A percentile compares a stretch with the other conserved stretches of the same genome.
These are phyloP conservation scores for Podaxis sp. DNA, from an alignment of 768 basidiomycete genomes.

Conservation along the genomic window DNA sequence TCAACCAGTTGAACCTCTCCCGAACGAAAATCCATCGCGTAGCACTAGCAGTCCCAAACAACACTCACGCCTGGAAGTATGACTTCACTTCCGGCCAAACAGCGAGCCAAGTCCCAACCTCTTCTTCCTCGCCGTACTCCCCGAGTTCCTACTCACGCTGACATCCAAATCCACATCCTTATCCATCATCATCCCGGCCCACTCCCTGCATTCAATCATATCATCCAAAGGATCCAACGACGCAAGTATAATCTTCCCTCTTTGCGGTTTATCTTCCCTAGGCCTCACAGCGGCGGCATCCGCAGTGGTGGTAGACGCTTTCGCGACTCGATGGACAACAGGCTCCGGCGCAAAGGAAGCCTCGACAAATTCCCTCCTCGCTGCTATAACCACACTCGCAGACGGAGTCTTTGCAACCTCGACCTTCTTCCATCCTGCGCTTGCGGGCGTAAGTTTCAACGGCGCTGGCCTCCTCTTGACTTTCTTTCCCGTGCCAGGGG, in stretches of 20 bases:
- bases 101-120: constrained; percentile 6
- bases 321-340: constrained; percentile 2
- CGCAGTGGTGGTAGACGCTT: not conserved
- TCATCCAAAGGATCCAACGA: constrained; percentile 10
- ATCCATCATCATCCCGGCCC: constrained; percentile 8
- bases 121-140: constrained; percentile 11
- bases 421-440: constrained; percentile 8
- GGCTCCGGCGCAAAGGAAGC: constrained; percentile 31
- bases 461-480: constrained; percentile 38
- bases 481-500: constrained; percentile 19
- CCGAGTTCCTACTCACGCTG: constrained; percentile 58
- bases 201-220: constrained; percentile 1
- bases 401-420: constrained; percentile 1
- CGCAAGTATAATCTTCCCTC: constrained; percentile 12
- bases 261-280: not conserved
- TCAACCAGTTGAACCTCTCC: constrained; percentile 1
- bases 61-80: too few species aligned
- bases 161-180: constrained; percentile 77
- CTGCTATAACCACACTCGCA: constrained; percentile 2
- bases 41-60: too few species aligned
- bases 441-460: constrained; percentile 30
- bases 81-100: constrained; percentile 11
- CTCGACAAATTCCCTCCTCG: constrained; percentile 31
- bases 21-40: not conserved
- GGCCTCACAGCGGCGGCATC: not conserved